phyloP scores from a whole-genome alignment of 2,329 filamentous ascomycete genomes.

The Leptographium wingfieldii region DNA sequence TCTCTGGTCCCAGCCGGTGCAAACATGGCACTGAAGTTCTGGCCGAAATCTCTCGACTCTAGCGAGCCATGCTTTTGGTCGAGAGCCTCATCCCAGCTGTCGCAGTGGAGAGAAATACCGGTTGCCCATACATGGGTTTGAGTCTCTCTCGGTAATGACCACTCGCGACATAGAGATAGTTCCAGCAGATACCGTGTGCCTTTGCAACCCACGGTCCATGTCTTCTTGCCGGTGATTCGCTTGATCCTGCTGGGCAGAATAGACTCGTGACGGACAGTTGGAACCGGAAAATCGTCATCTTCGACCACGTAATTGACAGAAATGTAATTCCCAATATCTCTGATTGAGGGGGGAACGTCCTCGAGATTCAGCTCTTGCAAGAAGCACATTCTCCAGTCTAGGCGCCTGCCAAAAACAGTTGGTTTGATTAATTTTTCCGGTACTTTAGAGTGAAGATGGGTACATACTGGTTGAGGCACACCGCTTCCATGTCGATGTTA shows the following conservation, averaged over 20 bases:
- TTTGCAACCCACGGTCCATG: slow-evolving; percentile 21
- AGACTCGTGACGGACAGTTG: slow-evolving; percentile 11
- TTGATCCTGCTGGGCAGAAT: slow-evolving; percentile 14
- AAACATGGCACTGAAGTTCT: slow-evolving; percentile 6
- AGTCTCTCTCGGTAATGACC: slow-evolving; percentile 8
- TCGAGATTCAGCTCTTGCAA: slow-evolving; percentile 13
- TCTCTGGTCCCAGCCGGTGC: not conserved
- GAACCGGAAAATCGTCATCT: slow-evolving; percentile 16
- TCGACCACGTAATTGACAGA: slow-evolving; percentile 11
- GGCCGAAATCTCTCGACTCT: slow-evolving; percentile 5
- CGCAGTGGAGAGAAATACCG: slow-evolving; percentile 1
- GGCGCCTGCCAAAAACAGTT: slow-evolving; percentile 15
- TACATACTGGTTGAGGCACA: slow-evolving; percentile 22
- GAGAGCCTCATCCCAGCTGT: slow-evolving; percentile 3
- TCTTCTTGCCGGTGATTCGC: slow-evolving; percentile 19
- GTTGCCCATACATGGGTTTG: not conserved
- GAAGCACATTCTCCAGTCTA: slow-evolving; percentile 26
- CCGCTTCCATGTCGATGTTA: slow-evolving; percentile 15
- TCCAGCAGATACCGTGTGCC: slow-evolving; percentile 21
- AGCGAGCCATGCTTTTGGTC: not conserved
- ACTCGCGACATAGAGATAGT: slow-evolving; percentile 22
- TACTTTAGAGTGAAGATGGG: not conserved
- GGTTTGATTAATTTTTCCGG: too few species aligned
- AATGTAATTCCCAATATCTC: slow-evolving; percentile 15
- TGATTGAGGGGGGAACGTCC: slow-evolving; percentile 12